phyloP scores from a whole-genome alignment of 192 early-diverging fungal genomes.

The Mortierella alpina region DNA sequence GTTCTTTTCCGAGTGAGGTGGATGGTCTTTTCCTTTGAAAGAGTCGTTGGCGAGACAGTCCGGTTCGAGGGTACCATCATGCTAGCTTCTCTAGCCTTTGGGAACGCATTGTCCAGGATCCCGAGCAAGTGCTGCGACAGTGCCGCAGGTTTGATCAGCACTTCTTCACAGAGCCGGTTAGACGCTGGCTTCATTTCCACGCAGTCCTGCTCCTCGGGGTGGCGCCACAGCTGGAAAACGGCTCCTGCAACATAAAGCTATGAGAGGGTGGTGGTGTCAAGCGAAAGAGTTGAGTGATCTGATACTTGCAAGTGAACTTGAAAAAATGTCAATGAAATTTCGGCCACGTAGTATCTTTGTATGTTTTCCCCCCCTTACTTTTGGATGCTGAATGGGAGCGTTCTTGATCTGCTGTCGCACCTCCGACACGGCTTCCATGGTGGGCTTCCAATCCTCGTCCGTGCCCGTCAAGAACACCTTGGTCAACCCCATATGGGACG shows the following conservation, averaged over 20 bases:
- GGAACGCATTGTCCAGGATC: slow-evolving; percentile 52
- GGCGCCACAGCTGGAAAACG: slow-evolving; percentile 49
- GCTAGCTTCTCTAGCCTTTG: slow-evolving; percentile 37
- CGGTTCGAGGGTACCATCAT: slow-evolving; percentile 54
- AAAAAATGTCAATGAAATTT: not conserved
- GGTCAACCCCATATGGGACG: slow-evolving; percentile 53
- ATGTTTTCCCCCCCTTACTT: slow-evolving; percentile 29
- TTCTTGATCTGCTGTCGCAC: slow-evolving; percentile 41
- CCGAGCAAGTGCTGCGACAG: slow-evolving; percentile 47
- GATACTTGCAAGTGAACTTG: too few species aligned
- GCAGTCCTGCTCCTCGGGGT: slow-evolving; percentile 31
- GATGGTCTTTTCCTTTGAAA: slow-evolving; percentile 20
- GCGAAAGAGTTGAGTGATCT: too few species aligned
- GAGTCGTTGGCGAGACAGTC: slow-evolving; percentile 25
- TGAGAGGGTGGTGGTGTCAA: not conserved
- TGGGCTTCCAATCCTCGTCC: slow-evolving; percentile 55
- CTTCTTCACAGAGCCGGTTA: slow-evolving; percentile 51
- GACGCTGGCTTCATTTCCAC: slow-evolving; percentile 53
- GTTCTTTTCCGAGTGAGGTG: slow-evolving; percentile 27
- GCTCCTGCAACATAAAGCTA: slow-evolving; percentile 50
- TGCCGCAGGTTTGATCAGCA: slow-evolving; percentile 45
- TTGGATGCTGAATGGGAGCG: slow-evolving; percentile 51
- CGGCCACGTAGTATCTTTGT: not conserved
- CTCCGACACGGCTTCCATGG: slow-evolving; percentile 55
- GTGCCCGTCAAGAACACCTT: slow-evolving; percentile 59